Evolutionary conservation across 495 filamentous ascomycete genomes (phyloP).

Genomic region (Bacidia gigantensis): DNA sequence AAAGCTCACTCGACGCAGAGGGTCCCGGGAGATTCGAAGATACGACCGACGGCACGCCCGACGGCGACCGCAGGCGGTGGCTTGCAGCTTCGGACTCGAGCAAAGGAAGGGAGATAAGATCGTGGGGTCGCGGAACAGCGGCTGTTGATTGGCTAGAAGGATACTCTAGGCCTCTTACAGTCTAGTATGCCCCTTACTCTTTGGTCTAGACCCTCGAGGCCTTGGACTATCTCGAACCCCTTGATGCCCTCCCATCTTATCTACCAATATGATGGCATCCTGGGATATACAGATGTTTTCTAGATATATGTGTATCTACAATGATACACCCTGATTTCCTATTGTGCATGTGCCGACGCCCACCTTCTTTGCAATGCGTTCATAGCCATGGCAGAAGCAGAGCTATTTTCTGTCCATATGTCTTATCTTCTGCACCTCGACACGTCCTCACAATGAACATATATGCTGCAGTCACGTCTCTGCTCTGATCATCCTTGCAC

Average conservation of each 20-base stretch:
- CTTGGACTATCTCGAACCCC: not conserved
- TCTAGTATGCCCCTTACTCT: too few species aligned
- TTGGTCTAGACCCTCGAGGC: not conserved
- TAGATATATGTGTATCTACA: too few species aligned
- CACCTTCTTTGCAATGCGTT: too few species aligned
- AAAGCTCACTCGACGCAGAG: not conserved
- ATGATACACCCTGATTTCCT: too few species aligned
- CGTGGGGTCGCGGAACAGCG: too few species aligned
- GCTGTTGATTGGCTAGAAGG: too few species aligned
- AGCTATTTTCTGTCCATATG: not conserved
- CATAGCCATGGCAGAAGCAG: too few species aligned
- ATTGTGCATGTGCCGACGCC: too few species aligned
- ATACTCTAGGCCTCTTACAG: too few species aligned
- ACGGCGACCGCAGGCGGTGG: constrained; percentile 9
- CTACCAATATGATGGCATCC: not conserved
- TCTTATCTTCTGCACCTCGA: not conserved
- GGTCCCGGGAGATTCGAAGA: not conserved
- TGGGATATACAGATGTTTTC: not conserved
- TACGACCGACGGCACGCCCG: constrained; percentile 14
- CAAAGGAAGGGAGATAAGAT: not conserved
- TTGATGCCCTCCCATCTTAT: not conserved
- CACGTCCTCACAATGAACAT: not conserved
- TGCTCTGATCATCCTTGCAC: not conserved
- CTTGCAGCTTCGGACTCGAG: not conserved
- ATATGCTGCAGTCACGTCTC: not conserved